Percentiles rank a stretch among this genome's conserved stretches.
These are phyloP conservation scores for Brassica cretica DNA, from an alignment of 345 rosid genomes.

Conservation along the genomic window DNA sequence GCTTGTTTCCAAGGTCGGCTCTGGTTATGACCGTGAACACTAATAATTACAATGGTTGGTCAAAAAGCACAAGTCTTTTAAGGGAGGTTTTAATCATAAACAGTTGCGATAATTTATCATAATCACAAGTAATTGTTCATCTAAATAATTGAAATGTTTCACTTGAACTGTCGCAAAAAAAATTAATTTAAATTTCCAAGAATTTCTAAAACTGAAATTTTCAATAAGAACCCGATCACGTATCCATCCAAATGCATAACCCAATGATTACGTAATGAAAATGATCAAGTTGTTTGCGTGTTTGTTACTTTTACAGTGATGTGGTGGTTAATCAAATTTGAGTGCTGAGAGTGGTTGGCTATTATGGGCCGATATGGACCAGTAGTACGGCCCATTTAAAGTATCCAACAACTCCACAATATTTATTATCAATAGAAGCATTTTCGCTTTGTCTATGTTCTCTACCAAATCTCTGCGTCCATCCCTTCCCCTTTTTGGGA, in stretches of 20 bases:
- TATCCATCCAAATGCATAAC: neutral
- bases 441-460: neutral
- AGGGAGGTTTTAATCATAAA: too few relatives aligned
- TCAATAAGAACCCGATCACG: neutral
- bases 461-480: constrained; percentile 8
- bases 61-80: too few relatives aligned
- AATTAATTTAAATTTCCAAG: too few relatives aligned
- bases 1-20: too few relatives aligned
- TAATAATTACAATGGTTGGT: too few relatives aligned
- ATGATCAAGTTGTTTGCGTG: constrained; percentile 3
- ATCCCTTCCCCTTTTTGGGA: constrained; percentile 36
- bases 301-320: constrained; percentile 7
- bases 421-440: neutral
- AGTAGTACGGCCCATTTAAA: constrained; percentile 24
- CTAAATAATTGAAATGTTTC: too few relatives aligned
- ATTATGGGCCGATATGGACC: constrained; percentile 14
- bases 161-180: too few relatives aligned
- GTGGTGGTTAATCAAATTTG: neutral
- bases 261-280: neutral
- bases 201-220: neutral
- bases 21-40: too few relatives aligned
- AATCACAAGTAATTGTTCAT: too few relatives aligned
- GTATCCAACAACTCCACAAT: constrained; percentile 30
- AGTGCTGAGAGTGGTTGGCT: constrained; percentile 3
- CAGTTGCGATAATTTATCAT: too few relatives aligned